Evolutionary conservation across 768 basidiomycete genomes (phyloP).

Genomic region (Boletus tylopilopsis): DNA sequence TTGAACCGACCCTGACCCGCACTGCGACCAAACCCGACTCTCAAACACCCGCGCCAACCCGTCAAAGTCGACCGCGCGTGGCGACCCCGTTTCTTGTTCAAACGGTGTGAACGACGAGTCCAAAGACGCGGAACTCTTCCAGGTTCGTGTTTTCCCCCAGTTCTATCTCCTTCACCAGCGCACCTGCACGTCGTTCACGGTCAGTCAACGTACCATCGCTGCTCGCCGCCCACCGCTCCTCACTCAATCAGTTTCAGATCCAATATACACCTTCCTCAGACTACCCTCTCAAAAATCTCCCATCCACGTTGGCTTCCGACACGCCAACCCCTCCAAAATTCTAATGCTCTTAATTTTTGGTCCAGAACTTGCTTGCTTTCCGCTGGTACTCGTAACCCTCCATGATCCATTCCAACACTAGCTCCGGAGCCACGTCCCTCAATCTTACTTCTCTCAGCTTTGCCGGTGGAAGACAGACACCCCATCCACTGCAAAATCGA

Average conservation of each 20-base stretch:
- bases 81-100: slow-evolving; percentile 9
- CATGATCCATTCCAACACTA: slow-evolving; percentile 30
- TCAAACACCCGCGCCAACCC: slow-evolving; percentile 25
- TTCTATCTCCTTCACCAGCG: slow-evolving; percentile 25
- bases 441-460: slow-evolving; percentile 26
- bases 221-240: slow-evolving; percentile 12
- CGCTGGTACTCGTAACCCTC: slow-evolving; percentile 14
- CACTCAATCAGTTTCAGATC: slow-evolving; percentile 30
- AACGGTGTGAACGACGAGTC: slow-evolving; percentile 29
- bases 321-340: slow-evolving; percentile 27
- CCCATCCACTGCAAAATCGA: slow-evolving; percentile 3
- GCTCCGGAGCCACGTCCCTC: slow-evolving; percentile 20
- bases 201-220: slow-evolving; percentile 4
- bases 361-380: slow-evolving; percentile 3
- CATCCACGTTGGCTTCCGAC: slow-evolving; percentile 24
- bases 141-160: slow-evolving; percentile 24
- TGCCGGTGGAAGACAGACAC: slow-evolving; percentile 14
- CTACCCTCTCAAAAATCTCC: slow-evolving; percentile 23
- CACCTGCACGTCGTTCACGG: slow-evolving; percentile 10
- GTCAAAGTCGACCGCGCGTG: slow-evolving; percentile 26
- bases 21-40: slow-evolving; percentile 20
- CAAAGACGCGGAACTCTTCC: slow-evolving; percentile 31
- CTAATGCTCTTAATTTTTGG: slow-evolving; percentile 21
- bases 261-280: slow-evolving; percentile 26
- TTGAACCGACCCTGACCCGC: no score